Base-by-base conservation (phyloP, 305 asterid genomes). In the Solanum hybrid region DNA sequence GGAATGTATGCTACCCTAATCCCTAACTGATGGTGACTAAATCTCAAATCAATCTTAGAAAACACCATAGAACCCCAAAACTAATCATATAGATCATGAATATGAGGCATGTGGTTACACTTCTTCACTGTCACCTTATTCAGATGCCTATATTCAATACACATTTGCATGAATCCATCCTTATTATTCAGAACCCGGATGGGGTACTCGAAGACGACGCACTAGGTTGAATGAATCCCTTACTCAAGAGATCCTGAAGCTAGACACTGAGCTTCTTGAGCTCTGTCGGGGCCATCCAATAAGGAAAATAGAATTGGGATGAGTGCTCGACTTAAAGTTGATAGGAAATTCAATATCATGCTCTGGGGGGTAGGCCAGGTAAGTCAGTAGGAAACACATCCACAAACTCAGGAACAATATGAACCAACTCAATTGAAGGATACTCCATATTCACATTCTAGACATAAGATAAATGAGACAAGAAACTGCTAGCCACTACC, bases 211-310 rank as follows among this genome's bases (percentile, higher is more conserved):
- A 51, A 51, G n/a, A 0, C 2, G 1, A 51, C 10, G 17, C 1
- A 15, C 22, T 51, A 51, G 10, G 66, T 0, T 15, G 4, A 51
- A 51, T 51, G 9, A 51, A 51, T 15, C 66, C n/a, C 66, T 5
- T 51, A 5, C 22, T 14, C 64, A 51, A 51, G 64, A 51, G 1
- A 51, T 45, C 64, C 2, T 0, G 1, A 51, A 51, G 9, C 64
- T 51, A 15, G 64, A 15, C 22, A 51, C 64, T 51, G 9, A 51
- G 60, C 7, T 45, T 14, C 7, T 45, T 45, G 22, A 45, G 60
- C 19, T 51, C 1, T 51, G 0, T 51, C 0, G 0, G 64, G 22
- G 3, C 64, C 22, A 51, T 6, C 7, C 2, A 14, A 14, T 51
- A 51, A 5, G 64, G 19, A 4, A 51, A 51, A 45, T 51, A 51